Evolutionary conservation across 345 rosid species (phyloP).

Genomic region (Schrenkiella parvula): DNA sequence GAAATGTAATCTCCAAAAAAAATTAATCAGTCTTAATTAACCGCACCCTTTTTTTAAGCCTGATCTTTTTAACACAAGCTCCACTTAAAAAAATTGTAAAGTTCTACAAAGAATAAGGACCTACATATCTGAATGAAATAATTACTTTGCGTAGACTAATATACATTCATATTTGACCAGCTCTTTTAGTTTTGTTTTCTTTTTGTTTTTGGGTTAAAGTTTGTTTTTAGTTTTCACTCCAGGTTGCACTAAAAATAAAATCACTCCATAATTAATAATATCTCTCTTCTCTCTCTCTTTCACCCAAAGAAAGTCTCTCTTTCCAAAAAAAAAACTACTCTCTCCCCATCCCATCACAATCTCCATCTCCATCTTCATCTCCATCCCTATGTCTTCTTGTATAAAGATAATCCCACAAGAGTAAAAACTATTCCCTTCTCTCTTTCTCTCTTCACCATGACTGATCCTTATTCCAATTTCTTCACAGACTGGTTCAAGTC

Average conservation of each 20-base stretch:
- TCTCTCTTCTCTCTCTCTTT: background rate
- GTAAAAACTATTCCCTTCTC: conserved; percentile 32
- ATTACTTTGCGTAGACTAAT: conserved; percentile 29
- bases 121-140: conserved; percentile 33
- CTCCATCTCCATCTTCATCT: conserved; percentile 46
- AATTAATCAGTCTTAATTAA: background rate
- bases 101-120: conserved; percentile 13
- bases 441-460: conserved; percentile 51
- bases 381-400: conserved; percentile 41
- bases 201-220: conserved; percentile 5
- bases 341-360: conserved; percentile 33
- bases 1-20: background rate
- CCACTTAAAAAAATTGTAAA: background rate
- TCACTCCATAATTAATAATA: conserved; percentile 11
- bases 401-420: conserved; percentile 53
- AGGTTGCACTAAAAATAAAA: background rate
- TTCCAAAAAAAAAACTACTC: background rate
- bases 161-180: conserved; percentile 30
- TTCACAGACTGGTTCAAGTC: conserved; percentile 53
- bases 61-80: background rate
- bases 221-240: conserved; percentile 19
- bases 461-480: conserved; percentile 80
- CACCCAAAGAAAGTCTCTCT: background rate
- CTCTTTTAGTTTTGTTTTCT: background rate
- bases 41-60: background rate